Evolutionary conservation across 202 grass and related monocot species (phyloP).

Genomic region (Dendrocalamus latiflorus): DNA sequence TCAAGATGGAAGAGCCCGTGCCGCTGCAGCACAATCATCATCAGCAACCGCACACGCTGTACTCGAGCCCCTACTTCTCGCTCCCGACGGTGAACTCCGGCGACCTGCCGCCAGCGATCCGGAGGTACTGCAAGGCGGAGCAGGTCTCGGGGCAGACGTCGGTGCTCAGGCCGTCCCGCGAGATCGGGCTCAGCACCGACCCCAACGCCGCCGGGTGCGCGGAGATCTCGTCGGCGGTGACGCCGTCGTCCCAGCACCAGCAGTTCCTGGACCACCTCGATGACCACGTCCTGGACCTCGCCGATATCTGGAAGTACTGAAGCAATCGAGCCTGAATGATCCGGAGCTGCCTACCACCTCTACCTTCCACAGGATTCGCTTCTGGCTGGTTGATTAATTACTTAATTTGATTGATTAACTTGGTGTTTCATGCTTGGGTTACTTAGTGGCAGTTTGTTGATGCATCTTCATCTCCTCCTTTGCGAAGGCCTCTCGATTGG

Average conservation of each 20-base stretch:
- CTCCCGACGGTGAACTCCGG: constrained; percentile 29
- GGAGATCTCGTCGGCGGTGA: constrained; percentile 49
- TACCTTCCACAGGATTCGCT: not conserved
- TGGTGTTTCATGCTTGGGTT: not conserved
- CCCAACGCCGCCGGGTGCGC: constrained; percentile 30
- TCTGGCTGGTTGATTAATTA: constrained; percentile 32
- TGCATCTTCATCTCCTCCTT: not conserved
- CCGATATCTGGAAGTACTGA: constrained; percentile 53
- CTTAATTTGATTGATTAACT: constrained; percentile 43
- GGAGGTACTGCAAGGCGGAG: constrained; percentile 62
- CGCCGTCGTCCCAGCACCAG: constrained; percentile 24
- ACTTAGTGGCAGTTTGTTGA: constrained; percentile 23
- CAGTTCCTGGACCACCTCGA: constrained; percentile 29
- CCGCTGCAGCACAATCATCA: constrained; percentile 11
- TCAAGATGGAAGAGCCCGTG: constrained; percentile 26
- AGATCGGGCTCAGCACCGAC: constrained; percentile 51
- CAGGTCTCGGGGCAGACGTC: constrained; percentile 47
- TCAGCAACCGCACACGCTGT: constrained; percentile 17
- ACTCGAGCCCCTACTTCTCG: constrained; percentile 42
- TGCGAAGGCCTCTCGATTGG: constrained; percentile 6
- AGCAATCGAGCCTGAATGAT: not conserved
- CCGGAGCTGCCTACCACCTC: not conserved
- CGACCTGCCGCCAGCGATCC: constrained; percentile 41
- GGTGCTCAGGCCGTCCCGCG: constrained; percentile 36
- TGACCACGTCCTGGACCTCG: constrained; percentile 27